phyloP scores from a whole-genome alignment of 23 red algal genomes.

The Chondrus crispus region DNA sequence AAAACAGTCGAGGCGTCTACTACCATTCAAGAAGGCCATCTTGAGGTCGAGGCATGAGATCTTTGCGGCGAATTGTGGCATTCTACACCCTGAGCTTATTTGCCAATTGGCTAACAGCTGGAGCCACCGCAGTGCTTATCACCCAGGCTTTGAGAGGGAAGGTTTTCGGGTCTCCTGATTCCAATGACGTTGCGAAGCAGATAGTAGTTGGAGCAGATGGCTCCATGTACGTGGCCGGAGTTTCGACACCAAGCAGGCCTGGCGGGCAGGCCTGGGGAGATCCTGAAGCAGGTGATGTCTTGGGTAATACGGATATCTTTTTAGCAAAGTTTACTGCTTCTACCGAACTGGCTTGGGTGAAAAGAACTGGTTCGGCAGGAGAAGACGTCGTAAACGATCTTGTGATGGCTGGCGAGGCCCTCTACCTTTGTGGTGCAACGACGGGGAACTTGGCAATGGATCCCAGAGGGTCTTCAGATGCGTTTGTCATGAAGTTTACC shows the following conservation, averaged over 20 bases:
- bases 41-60: too few relatives aligned
- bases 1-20: too few relatives aligned
- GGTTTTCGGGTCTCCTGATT: slow-evolving; percentile 35
- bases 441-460: slow-evolving; percentile 38
- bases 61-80: too few relatives aligned
- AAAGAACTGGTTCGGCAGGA: slow-evolving; percentile 40
- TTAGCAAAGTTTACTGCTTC: slow-evolving; percentile 36
- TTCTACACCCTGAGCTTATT: too few relatives aligned
- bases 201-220: slow-evolving; percentile 45
- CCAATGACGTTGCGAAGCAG: slow-evolving; percentile 36
- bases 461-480: slow-evolving; percentile 28
- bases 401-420: slow-evolving; percentile 7
- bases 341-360: slow-evolving; percentile 40
- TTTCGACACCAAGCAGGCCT: slow-evolving; percentile 3
- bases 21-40: too few relatives aligned
- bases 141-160: slow-evolving; percentile 29
- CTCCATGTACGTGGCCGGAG: slow-evolving; percentile 43
- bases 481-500: slow-evolving; percentile 43
- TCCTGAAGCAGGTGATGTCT: slow-evolving; percentile 25
- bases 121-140: slow-evolving; percentile 21
- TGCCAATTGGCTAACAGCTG: background rate
- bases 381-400: slow-evolving; percentile 42
- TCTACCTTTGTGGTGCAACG: slow-evolving; percentile 57
- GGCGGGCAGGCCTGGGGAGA: slow-evolving; percentile 41
- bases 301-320: slow-evolving; percentile 53